Base-by-base conservation (phyloP, 805 yeast species). In the Kluyveromyces lactis region DNA sequence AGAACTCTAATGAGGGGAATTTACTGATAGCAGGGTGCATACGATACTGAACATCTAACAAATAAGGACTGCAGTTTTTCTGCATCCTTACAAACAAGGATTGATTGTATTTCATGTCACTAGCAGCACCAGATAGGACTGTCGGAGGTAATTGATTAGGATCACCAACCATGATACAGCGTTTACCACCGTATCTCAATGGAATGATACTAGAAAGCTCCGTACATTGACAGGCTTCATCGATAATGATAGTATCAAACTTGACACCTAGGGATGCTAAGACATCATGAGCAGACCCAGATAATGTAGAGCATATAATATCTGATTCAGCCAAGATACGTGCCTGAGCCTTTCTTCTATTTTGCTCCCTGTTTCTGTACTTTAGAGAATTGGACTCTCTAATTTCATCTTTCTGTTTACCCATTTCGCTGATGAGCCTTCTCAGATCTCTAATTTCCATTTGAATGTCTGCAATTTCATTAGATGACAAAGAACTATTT, bases 61-160 rank as follows among this genome's bases (percentile, higher is more conserved):
- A 62, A 48, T 86, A 74, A 0, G 85, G 54, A 55, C 68, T 40
- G 64, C 78, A 54, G 49, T 79, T 61, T 44, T 75, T 75, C 50
- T 84, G 95, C 94, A 90, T 89, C 46, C 98, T 72, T 31, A 90
- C 97, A 60, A 92, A 92, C 53, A 92, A 67, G 55, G 95, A 83
- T 60, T 90, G 95, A 47, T 90, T 95, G 55, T 92, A 92, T 31
- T 77, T 75, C 50, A 69, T 74, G 4, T 75, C 67, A 1, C 94
- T 81, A 1, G 98, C 97, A 11, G 77, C 81, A 50, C 83, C 87
- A 0, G 97, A 90, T 15, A 92, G 63, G 9, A 90, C 97, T 0
- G 98, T 90, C 0, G 98, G 98, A 0, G 98, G 98, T 46, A 92
- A 71, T 64, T 92, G 98, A 57, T 92, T 89, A 2, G 97, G 97